These are phyloP conservation scores for Thalassiosira sp. DNA, from an alignment of 352 stramenopile genomes.

Conservation along the genomic window DNA sequence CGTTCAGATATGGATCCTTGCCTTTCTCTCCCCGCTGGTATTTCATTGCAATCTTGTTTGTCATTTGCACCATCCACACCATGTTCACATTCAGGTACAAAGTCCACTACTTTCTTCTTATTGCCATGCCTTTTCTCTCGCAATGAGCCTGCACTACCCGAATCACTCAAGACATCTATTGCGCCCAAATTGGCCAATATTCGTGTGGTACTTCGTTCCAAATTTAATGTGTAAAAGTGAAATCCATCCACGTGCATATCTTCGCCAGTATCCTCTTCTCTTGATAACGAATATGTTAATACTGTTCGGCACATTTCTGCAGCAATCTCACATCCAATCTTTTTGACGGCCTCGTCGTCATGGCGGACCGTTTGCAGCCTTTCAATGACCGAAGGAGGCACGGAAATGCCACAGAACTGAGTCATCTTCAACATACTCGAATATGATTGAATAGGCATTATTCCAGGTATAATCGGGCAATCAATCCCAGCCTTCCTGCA, in stretches of 20 bases:
- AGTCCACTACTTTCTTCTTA: constrained; percentile 82
- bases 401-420: constrained; percentile 82
- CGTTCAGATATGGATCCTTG: constrained; percentile 36
- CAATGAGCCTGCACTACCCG: constrained; percentile 11
- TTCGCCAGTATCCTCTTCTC: constrained; percentile 9
- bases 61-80: constrained; percentile 24
- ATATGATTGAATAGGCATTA: constrained; percentile 98
- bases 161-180: constrained; percentile 76
- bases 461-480: constrained; percentile 94
- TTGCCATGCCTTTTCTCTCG: constrained; percentile 1
- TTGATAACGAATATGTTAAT: constrained; percentile 59
- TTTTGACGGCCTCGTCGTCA: constrained; percentile 92
- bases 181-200: constrained; percentile 84
- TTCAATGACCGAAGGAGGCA: constrained; percentile 83
- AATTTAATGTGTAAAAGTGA: constrained; percentile 89
- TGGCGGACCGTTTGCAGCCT: constrained; percentile 87
- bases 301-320: constrained; percentile 92
- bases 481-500: constrained; percentile 89
- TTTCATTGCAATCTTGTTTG: constrained; percentile 22
- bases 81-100: constrained; percentile 37
- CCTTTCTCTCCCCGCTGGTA: constrained; percentile 31
- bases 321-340: constrained; percentile 92
- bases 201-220: constrained; percentile 72
- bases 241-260: constrained; percentile 67
- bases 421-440: constrained; percentile 84